These are phyloP conservation scores for Begonia fuchsioides DNA, from an alignment of 306 rosid species.

Conservation along the genomic window DNA sequence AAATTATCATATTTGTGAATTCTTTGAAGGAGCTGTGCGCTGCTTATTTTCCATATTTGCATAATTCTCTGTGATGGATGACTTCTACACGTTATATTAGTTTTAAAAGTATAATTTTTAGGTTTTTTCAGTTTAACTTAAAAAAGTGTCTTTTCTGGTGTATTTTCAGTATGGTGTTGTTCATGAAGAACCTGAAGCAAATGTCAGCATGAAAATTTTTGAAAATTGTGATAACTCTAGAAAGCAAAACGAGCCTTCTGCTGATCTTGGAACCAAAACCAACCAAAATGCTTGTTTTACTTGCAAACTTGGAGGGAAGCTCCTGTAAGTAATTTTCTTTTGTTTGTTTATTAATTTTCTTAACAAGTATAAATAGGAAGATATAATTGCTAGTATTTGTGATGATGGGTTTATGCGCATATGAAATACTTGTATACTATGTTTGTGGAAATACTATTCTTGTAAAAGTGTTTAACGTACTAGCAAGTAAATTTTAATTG, in stretches of 20 bases:
- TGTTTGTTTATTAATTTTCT: too few species aligned
- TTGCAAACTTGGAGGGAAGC: constrained; percentile 56
- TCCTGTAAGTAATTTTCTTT: constrained; percentile 67
- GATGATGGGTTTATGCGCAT: neutral
- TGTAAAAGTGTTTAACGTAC: neutral
- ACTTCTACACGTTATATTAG: neutral
- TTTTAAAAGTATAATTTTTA: neutral
- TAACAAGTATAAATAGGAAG: too few species aligned
- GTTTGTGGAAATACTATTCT: neutral
- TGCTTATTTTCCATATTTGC: neutral
- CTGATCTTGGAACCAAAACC: constrained; percentile 12
- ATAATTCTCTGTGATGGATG: neutral
- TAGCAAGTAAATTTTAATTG: too few species aligned
- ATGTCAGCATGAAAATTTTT: constrained; percentile 8
- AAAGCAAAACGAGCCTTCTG: constrained; percentile 29
- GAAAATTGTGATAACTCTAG: constrained; percentile 10
- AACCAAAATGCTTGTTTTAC: constrained; percentile 28
- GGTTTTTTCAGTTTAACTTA: neutral
- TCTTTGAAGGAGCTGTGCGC: too few species aligned
- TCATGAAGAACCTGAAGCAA: constrained; percentile 10
- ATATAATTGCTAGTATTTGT: neutral
- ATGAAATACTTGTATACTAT: neutral
- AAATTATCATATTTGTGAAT: too few species aligned
- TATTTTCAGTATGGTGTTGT: constrained; percentile 45
- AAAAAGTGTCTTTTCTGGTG: too few species aligned